Evolutionary conservation across 1,284 basidiomycete genomes (phyloP).

Genomic region (Pseudozyma tsukubaensis): DNA sequence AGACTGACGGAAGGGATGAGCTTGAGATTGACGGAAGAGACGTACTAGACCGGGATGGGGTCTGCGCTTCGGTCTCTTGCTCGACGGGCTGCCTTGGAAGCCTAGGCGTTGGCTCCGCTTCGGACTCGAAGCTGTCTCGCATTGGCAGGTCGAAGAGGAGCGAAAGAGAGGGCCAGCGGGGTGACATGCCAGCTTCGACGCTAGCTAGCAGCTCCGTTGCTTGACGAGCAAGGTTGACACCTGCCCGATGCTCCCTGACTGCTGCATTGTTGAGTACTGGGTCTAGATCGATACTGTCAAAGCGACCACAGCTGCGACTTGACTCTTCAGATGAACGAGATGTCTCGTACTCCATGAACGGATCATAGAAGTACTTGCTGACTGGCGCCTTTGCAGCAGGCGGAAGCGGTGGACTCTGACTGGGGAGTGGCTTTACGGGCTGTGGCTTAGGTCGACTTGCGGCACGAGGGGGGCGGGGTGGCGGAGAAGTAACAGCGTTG

Average conservation of each 20-base stretch:
- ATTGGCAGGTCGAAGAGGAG: background rate
- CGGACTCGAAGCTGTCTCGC: too few relatives aligned
- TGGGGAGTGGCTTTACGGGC: background rate
- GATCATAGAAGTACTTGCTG: conserved; percentile 15
- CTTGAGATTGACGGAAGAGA: too few relatives aligned
- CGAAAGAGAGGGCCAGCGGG: background rate
- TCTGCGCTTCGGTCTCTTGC: too few relatives aligned
- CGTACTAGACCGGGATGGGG: too few relatives aligned
- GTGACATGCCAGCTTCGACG: background rate
- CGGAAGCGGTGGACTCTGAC: background rate
- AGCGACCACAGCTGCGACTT: conserved; percentile 4
- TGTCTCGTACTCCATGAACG: conserved; percentile 13
- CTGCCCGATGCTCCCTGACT: background rate
- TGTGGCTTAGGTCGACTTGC: background rate
- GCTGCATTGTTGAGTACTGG: background rate
- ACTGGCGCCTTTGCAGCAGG: background rate
- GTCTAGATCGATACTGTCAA: conserved; percentile 30
- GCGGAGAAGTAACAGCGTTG: background rate
- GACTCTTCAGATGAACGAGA: background rate
- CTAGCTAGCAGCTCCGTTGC: background rate
- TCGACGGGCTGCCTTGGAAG: too few relatives aligned
- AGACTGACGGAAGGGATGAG: too few relatives aligned
- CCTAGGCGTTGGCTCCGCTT: too few relatives aligned
- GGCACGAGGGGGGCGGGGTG: conserved; percentile 13
- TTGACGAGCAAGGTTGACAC: background rate